Conservation (phyloP, 305 asterid species). For the Fraxinus nigra region DNA sequence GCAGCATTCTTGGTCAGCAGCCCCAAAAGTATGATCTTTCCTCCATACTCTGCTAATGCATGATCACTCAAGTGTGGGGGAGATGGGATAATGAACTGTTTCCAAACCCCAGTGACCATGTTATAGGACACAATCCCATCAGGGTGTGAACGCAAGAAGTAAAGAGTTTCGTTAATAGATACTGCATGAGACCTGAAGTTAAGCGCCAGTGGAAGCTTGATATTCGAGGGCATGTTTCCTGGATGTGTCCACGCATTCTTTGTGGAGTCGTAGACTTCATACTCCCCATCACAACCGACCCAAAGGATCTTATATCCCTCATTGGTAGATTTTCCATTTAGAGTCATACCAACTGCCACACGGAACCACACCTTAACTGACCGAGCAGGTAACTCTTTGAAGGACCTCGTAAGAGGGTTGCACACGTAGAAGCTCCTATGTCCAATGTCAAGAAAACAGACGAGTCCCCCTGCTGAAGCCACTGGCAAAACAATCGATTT, state of each 20-base stretch:
- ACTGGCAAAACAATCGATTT: constrained; percentile 76
- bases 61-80: constrained; percentile 68
- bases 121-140: constrained; percentile 78
- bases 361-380: constrained; percentile 92
- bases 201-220: constrained; percentile 75
- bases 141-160: constrained; percentile 83
- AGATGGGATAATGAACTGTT: constrained; percentile 61
- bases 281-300: constrained; percentile 86
- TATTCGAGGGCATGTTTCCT: constrained; percentile 55
- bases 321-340: constrained; percentile 35
- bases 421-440: constrained; percentile 80
- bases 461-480: constrained; percentile 95
- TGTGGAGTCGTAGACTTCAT: constrained; percentile 66
- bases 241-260: constrained; percentile 63
- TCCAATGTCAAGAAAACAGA: constrained; percentile 93
- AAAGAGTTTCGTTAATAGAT: constrained; percentile 49
- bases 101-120: constrained; percentile 63
- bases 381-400: constrained; percentile 80
- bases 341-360: constrained; percentile 86
- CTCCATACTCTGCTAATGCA: constrained; percentile 73
- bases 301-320: constrained; percentile 76
- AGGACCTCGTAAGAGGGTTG: constrained; percentile 86
- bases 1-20: constrained; percentile 92
- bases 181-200: constrained; percentile 90
- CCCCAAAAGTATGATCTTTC: constrained; percentile 89